A percentile compares a stretch with the other conserved stretches of the same genome.
Conservation (phyloP, 1,284 basidiomycete species). For the Flammula alnicola region DNA sequence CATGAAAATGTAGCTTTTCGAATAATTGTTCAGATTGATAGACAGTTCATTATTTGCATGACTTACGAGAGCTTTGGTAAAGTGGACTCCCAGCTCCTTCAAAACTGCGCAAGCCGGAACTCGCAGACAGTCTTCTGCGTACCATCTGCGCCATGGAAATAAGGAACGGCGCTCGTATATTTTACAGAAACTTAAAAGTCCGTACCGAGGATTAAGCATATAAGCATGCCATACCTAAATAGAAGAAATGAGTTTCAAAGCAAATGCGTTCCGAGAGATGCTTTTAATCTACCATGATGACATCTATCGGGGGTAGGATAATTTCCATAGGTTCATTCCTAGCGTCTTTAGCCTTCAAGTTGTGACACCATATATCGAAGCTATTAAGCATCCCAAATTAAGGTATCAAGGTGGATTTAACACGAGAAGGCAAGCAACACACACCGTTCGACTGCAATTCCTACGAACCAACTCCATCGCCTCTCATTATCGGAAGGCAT, state of each 20-base stretch:
- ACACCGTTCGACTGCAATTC: slow-evolving; percentile 39
- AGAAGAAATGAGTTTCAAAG: no score
- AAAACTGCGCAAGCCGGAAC: slow-evolving; percentile 31
- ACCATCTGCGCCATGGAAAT: slow-evolving; percentile 35
- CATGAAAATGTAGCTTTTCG: slow-evolving; percentile 8
- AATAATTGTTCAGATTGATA: background rate
- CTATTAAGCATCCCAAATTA: slow-evolving; percentile 25
- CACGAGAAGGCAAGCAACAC: slow-evolving; percentile 4
- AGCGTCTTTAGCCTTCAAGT: slow-evolving; percentile 17
- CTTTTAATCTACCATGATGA: slow-evolving; percentile 42
- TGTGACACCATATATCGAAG: slow-evolving; percentile 36
- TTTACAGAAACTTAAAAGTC: slow-evolving; percentile 13
- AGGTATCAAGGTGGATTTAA: background rate
- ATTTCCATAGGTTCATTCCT: slow-evolving; percentile 26
- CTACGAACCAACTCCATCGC: slow-evolving; percentile 41
- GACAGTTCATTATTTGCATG: slow-evolving; percentile 6
- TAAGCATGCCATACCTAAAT: slow-evolving; percentile 56
- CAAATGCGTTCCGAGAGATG: background rate
- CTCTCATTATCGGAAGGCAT: slow-evolving; percentile 31
- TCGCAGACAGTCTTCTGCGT: slow-evolving; percentile 43
- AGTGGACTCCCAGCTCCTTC: slow-evolving; percentile 22
- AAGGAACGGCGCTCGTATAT: background rate
- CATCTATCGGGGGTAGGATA: slow-evolving; percentile 47
- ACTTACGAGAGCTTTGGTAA: slow-evolving; percentile 33
- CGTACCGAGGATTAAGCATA: slow-evolving; percentile 51